These are phyloP conservation scores for Leccinum uliginosum DNA, from an alignment of 768 basidiomycete species.

Conservation along the genomic window DNA sequence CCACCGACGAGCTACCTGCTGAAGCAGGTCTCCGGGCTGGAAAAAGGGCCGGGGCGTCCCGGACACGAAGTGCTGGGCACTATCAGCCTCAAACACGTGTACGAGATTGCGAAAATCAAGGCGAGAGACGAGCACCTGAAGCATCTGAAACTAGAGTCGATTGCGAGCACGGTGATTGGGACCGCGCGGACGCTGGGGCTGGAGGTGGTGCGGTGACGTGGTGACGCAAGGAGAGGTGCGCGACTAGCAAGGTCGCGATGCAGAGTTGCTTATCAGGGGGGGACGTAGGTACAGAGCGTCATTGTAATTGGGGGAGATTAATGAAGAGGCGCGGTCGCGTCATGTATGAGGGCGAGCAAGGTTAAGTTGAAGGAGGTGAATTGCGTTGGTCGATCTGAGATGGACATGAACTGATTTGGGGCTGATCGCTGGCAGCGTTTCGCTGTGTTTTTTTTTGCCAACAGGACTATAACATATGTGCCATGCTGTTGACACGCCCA, in stretches of 20 bases:
- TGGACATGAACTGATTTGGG: slow-evolving; percentile 14
- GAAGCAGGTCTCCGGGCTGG: slow-evolving; percentile 85
- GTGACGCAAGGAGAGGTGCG: slow-evolving; percentile 22
- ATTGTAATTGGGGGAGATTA: slow-evolving; percentile 31
- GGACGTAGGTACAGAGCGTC: slow-evolving; percentile 3
- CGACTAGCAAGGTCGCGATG: slow-evolving; percentile 14
- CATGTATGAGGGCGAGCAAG: slow-evolving; percentile 29
- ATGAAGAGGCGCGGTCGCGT: slow-evolving; percentile 30
- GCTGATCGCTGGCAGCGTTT: slow-evolving; percentile 16
- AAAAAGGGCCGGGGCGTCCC: slow-evolving; percentile 83
- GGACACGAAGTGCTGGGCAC: slow-evolving; percentile 76
- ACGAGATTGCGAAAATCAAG: slow-evolving; percentile 98
- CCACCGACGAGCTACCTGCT: slow-evolving; percentile 88
- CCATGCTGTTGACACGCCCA: slow-evolving; percentile 62
- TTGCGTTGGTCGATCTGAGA: background rate
- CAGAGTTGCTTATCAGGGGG: slow-evolving; percentile 25
- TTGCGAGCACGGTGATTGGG: slow-evolving; percentile 85
- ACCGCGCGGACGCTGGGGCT: slow-evolving; percentile 87
- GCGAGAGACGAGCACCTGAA: slow-evolving; percentile 83
- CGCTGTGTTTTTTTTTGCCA: background rate
- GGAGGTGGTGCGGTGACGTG: slow-evolving; percentile 76
- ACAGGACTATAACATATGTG: slow-evolving; percentile 18
- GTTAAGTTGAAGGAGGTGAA: slow-evolving; percentile 29
- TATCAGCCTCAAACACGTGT: slow-evolving; percentile 93
- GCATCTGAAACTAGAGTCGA: slow-evolving; percentile 80